phyloP scores from a whole-genome alignment of 2,329 filamentous ascomycete genomes.

The Cercospora beticola region DNA sequence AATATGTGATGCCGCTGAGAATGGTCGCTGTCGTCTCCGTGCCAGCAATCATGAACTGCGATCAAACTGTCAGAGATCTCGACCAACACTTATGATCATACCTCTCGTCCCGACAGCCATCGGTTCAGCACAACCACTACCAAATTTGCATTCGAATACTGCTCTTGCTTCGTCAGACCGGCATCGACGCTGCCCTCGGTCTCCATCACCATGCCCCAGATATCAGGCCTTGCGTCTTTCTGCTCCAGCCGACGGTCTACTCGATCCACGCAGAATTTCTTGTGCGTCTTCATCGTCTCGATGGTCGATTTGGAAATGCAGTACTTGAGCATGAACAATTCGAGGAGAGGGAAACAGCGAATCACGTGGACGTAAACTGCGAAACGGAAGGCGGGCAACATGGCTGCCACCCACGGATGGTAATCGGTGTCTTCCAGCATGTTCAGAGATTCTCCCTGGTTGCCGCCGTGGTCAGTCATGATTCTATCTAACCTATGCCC shows the following conservation, averaged over 20 bases:
- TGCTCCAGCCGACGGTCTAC: conserved; percentile 21
- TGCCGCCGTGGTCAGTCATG: conserved; percentile 21
- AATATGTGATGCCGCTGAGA: conserved; percentile 69
- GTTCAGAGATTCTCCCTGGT: conserved; percentile 24
- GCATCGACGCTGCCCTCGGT: conserved; percentile 9
- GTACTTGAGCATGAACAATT: conserved; percentile 5
- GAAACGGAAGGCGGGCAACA: conserved; percentile 12
- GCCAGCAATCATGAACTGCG: conserved; percentile 59
- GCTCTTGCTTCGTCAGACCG: conserved; percentile 32
- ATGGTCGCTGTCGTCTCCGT: conserved; percentile 76
- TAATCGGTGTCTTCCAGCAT: conserved; percentile 35
- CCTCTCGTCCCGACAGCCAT: neutral
- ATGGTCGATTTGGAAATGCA: conserved; percentile 2
- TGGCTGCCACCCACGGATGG: conserved; percentile 37
- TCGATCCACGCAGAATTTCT: conserved; percentile 13
- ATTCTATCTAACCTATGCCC: conserved; percentile 14
- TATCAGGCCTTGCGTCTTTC: conserved; percentile 18
- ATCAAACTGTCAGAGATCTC: conserved; percentile 31
- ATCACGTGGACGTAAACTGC: conserved; percentile 10
- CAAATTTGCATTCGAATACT: conserved; percentile 35
- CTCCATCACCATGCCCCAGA: conserved; percentile 25
- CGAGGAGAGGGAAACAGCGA: conserved; percentile 9
- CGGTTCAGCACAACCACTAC: conserved; percentile 48
- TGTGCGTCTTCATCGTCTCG: conserved; percentile 8
- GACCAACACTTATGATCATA: neutral